phyloP scores from a whole-genome alignment of 2,329 filamentous ascomycete genomes.

The Exophiala phaeomuriformis region DNA sequence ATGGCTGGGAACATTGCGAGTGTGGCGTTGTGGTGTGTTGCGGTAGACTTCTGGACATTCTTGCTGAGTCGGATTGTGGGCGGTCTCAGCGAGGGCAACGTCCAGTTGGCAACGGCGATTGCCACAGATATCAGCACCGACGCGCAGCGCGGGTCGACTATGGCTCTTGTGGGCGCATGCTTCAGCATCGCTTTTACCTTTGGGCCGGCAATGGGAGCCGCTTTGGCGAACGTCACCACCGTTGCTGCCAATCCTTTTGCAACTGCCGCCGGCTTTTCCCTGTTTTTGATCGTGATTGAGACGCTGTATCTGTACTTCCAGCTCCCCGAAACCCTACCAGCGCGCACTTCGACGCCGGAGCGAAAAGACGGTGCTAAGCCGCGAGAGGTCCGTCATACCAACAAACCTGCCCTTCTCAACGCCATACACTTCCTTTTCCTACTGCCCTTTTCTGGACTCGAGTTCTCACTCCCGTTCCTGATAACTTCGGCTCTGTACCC shows the following conservation, averaged over 20 bases:
- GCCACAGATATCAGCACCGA: conserved; percentile 93
- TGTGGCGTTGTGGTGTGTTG: conserved; percentile 87
- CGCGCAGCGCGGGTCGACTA: conserved; percentile 74
- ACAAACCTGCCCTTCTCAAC: conserved; percentile 77
- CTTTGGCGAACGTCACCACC: conserved; percentile 66
- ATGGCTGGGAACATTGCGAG: conserved; percentile 92
- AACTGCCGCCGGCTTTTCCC: conserved; percentile 78
- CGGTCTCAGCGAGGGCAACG: conserved; percentile 90
- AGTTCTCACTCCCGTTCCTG: conserved; percentile 95
- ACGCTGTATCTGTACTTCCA: conserved; percentile 77
- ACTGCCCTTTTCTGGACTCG: conserved; percentile 95
- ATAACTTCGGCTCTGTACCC: conserved; percentile 81
- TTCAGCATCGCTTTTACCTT: conserved; percentile 98
- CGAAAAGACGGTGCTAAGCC: conserved; percentile 27
- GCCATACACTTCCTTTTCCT: conserved; percentile 82
- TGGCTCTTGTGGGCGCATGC: conserved; percentile 93
- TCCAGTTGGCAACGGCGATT: conserved; percentile 92
- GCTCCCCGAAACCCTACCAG: conserved; percentile 79
- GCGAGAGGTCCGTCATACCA: conserved; percentile 47
- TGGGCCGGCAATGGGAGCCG: conserved; percentile 84
- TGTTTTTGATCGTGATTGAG: conserved; percentile 77
- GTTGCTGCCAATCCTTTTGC: conserved; percentile 90
- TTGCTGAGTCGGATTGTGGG: conserved; percentile 87
- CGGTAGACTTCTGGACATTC: conserved; percentile 92
- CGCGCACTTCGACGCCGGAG: conserved; percentile 33